These are phyloP conservation scores for Colletotrichum shisoi DNA, from an alignment of 2,329 filamentous ascomycete species.

Conservation along the genomic window DNA sequence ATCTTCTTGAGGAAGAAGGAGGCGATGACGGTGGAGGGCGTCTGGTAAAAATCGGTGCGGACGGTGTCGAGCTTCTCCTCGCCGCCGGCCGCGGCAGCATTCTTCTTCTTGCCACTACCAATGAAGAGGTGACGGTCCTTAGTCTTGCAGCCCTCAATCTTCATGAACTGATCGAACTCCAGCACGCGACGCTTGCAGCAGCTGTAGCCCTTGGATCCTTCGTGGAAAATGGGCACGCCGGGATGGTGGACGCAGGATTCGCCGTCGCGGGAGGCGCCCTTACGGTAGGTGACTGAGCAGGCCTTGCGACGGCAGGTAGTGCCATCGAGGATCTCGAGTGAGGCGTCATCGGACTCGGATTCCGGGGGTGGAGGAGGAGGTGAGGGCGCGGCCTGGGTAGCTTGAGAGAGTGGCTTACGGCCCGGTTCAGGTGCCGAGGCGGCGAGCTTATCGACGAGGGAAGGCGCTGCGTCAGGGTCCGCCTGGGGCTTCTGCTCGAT, in stretches of 20 bases:
- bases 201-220: conserved; percentile 96
- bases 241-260: conserved; percentile 91
- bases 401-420: conserved; percentile 51
- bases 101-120: conserved; percentile 74
- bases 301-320: conserved; percentile 79
- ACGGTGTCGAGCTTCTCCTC: conserved; percentile 83
- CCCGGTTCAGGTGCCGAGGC: conserved; percentile 53
- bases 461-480: conserved; percentile 51
- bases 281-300: conserved; percentile 73
- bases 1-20: conserved; percentile 98
- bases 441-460: conserved; percentile 53
- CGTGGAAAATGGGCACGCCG: conserved; percentile 91
- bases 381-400: conserved; percentile 56
- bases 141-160: conserved; percentile 87
- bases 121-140: conserved; percentile 86
- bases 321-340: conserved; percentile 74
- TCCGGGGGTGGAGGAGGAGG: conserved; percentile 72
- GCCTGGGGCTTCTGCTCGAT: conserved; percentile 63
- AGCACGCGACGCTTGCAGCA: conserved; percentile 96
- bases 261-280: conserved; percentile 65
- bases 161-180: conserved; percentile 98
- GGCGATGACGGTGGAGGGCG: conserved; percentile 80
- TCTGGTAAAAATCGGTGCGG: conserved; percentile 95
- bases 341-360: conserved; percentile 86
- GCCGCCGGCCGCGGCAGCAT: conserved; percentile 55